These are phyloP conservation scores for Fusarium subtropicale DNA, from an alignment of 2,329 filamentous ascomycete species.

Conservation along the genomic window DNA sequence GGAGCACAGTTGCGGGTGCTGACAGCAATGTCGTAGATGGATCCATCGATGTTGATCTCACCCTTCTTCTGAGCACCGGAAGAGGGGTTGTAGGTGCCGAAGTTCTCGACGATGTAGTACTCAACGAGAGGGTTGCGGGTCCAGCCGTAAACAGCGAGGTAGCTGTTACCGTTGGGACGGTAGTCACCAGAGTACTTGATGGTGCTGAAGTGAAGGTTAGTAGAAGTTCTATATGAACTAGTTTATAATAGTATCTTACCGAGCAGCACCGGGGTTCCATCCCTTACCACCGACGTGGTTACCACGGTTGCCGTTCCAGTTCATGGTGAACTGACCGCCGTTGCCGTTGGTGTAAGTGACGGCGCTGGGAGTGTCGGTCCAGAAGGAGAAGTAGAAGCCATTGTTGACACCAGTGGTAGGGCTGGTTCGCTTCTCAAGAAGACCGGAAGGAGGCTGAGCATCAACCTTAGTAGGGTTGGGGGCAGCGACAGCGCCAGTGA, in stretches of 20 bases:
- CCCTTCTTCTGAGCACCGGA: slow-evolving; percentile 50
- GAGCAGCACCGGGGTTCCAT: slow-evolving; percentile 43
- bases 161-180: slow-evolving; percentile 52
- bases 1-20: slow-evolving; percentile 56
- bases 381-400: slow-evolving; percentile 61
- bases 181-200: slow-evolving; percentile 50
- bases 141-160: slow-evolving; percentile 56
- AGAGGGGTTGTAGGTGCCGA: slow-evolving; percentile 50
- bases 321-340: slow-evolving; percentile 57
- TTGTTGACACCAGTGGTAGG: slow-evolving; percentile 54
- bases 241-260: slow-evolving; percentile 50
- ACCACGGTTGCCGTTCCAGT: slow-evolving; percentile 54
- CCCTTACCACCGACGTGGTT: slow-evolving; percentile 47
- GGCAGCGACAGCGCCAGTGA: slow-evolving; percentile 36
- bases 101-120: slow-evolving; percentile 56
- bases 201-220: slow-evolving; percentile 23
- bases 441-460: slow-evolving; percentile 43
- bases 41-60: slow-evolving; percentile 52
- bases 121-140: slow-evolving; percentile 53
- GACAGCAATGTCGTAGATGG: slow-evolving; percentile 54
- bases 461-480: slow-evolving; percentile 27
- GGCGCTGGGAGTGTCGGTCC: slow-evolving; percentile 58
- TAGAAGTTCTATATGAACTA: neutral
- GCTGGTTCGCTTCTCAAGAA: slow-evolving; percentile 42
- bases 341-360: slow-evolving; percentile 60